Evolutionary conservation across 2,329 filamentous ascomycete genomes (phyloP), one percentile per base, ranked within the genome.

Genomic region (Colletotrichum tropicale): DNA sequence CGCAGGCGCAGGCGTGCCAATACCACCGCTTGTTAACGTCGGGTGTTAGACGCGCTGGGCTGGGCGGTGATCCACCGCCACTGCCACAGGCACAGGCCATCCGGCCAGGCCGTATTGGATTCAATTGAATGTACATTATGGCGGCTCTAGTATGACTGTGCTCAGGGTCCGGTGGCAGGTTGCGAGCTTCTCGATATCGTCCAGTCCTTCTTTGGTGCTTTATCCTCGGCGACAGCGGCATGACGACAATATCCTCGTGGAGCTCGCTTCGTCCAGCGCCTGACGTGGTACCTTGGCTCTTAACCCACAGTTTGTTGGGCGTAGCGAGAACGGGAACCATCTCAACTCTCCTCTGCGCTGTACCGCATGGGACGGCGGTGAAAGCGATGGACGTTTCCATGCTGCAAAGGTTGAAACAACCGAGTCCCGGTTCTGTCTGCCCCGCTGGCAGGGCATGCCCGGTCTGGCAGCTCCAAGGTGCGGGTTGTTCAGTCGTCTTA

Each of bases 381-480:
- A 38, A 73, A 65, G 74, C 70, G 28, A 56, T 60, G 69, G 56
- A 55, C 64, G 69, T 75, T 73, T 72, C 73, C 61, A 58, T 68
- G 56, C 55, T 72, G 62, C 70, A 36, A 18, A 15, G 38, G 62
- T 75, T 73, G 69, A 75, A 75, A 75, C 73, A 73, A 61, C 69
- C 69, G 56, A 72, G 62, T 75, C 69, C 73, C 73, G 62, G 73
- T 72, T 73, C 56, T 66, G 62, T 28, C 26, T 67, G 73, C 30
- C 67, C 69, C 62, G 26, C 73, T 60, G 62, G 43, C 72, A 75
- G 69, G 69, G 68, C 69, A 67, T 38, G 52, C 72, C 72, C 55
- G 15, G 72, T 52, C 38, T 55, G 30, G 64, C 62, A 52, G 67
- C 36, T 70, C 36, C 36, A 24, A 55, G 52, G 65, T 62, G 70